A percentile compares a stretch with the other conserved stretches of the same genome.
Conservation (phyloP, 768 basidiomycete species). For the Psilocybe cubensis region DNA sequence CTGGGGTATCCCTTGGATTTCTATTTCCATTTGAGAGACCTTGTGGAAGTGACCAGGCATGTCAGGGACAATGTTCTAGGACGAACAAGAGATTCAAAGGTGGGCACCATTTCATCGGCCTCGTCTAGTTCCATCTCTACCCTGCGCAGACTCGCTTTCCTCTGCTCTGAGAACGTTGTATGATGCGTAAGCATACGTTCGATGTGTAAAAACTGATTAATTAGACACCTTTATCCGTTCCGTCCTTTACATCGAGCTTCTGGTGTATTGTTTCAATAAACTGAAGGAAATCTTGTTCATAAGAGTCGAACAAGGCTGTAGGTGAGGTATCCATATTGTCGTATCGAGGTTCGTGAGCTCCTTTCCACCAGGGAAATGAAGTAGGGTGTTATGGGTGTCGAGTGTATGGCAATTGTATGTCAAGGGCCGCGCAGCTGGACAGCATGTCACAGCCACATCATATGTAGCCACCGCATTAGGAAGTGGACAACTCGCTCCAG, state of each 20-base stretch:
- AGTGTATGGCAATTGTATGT: conserved; percentile 8
- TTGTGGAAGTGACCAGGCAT: conserved; percentile 39
- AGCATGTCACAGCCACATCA: conserved; percentile 15
- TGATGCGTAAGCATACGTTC: conserved; percentile 1
- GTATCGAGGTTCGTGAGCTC: conserved; percentile 8
- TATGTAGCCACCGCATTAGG: conserved; percentile 13
- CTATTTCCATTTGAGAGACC: conserved; percentile 99
- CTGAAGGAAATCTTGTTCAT: conserved; percentile 91
- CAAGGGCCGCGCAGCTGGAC: conserved; percentile 1
- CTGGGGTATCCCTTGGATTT: conserved; percentile 92
- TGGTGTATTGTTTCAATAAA: conserved; percentile 74
- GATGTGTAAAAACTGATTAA: not conserved
- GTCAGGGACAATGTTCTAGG: conserved; percentile 5
- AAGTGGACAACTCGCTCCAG: conserved; percentile 6
- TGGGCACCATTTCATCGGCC: conserved; percentile 91
- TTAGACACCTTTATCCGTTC: conserved; percentile 52
- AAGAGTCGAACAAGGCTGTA: conserved; percentile 85
- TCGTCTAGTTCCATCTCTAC: conserved; percentile 97
- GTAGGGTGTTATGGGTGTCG: conserved; percentile 2
- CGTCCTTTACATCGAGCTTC: conserved; percentile 72
- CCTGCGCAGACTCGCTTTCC: conserved; percentile 77
- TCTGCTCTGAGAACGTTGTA: conserved; percentile 59
- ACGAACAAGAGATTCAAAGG: not conserved
- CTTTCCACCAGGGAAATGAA: conserved; percentile 34
- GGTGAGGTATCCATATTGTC: conserved; percentile 78